Percentiles rank a stretch among this genome's conserved stretches.
These are phyloP conservation scores for Echium plantagineum DNA, from an alignment of 257 asterid species.

Conservation along the genomic window DNA sequence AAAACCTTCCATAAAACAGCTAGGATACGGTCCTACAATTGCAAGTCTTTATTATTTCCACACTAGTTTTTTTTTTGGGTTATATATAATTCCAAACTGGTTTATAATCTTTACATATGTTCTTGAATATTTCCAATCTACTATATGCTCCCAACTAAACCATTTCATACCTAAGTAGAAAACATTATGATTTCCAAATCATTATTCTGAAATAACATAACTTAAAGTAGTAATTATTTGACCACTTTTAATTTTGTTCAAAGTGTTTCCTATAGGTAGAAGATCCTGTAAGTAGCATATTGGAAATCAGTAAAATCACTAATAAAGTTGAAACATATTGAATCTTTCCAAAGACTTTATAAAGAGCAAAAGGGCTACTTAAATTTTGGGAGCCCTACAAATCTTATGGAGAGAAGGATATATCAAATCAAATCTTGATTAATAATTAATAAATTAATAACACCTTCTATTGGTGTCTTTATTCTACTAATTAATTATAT, in stretches of 20 bases:
- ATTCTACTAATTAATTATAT: background rate
- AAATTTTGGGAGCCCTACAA: constrained; percentile 14
- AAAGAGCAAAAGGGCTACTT: constrained; percentile 6
- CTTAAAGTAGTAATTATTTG: constrained; percentile 14
- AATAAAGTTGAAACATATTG: constrained; percentile 20
- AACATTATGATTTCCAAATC: constrained; percentile 4
- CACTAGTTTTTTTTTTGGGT: too few relatives aligned
- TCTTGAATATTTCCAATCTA: background rate
- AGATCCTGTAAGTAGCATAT: constrained; percentile 10
- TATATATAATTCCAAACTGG: background rate
- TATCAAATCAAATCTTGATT: constrained; percentile 14
- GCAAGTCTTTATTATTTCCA: too few relatives aligned
- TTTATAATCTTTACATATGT: constrained; percentile 1
- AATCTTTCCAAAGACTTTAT: constrained; percentile 26
- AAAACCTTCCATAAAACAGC: too few relatives aligned
- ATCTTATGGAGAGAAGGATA: constrained; percentile 12
- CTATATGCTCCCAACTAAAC: background rate
- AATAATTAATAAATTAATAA: constrained; percentile 18
- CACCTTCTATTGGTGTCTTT: background rate
- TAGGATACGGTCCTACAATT: too few relatives aligned
- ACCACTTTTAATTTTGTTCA: constrained; percentile 1
- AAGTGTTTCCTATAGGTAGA: constrained; percentile 5
- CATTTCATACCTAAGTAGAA: constrained; percentile 9
- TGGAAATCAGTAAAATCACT: constrained; percentile 4
- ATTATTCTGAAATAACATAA: constrained; percentile 9